Evolutionary conservation across 148 eudicot genomes (phyloP), one percentile per base, ranked within the genome.

Genomic region (Fagopyrum homotropicum): DNA sequence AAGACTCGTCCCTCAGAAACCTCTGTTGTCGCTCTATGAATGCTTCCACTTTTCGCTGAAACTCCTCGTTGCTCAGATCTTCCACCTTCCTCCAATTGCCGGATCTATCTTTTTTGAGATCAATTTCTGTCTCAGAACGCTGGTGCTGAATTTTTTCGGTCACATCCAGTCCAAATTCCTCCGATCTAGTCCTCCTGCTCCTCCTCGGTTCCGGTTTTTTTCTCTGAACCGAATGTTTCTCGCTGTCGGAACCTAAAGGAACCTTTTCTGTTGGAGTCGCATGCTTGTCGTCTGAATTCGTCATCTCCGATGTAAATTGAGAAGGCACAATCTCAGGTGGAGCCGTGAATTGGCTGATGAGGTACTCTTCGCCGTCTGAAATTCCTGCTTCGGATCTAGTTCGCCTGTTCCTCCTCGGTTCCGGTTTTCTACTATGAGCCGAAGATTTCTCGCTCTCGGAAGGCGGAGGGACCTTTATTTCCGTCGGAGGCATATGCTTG

Each of bases 21-120:
- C 66, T 80, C 75, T 80, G 85, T n/a, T 88, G 89, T 45, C 84
- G 76, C 35, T 77, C 80, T 44, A 93, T 93, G 79, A 86, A 88
- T 48, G 79, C 90, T 22, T 93, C 97, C 1, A 91, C 80, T 40
- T 80, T 87, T 5, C 77, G 77, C 72, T 73, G 81, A 64, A 93
- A 91, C 77, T 93, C 98, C 44, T 89, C 97, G 71, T 57, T 78
- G 80, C 90, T 91, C 79, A 91, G 47, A 4, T 68, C 81, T n/a
- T 93, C 92, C 55, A 84, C 89, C 17, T 82, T 81, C 4, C 61
- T 45, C 7, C 63, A n/a, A 44, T 29, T 75, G 43, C 19, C 72
- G 43, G 70, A 19, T 10, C 29, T 68, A 55, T 71, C 80, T n/a
- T 22, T 43, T 81, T 81, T 76, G 73, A 81, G 80, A 4, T 73